These are phyloP conservation scores for Ambrosiella xylebori DNA, from an alignment of 2,329 filamentous ascomycete genomes.

Conservation along the genomic window DNA sequence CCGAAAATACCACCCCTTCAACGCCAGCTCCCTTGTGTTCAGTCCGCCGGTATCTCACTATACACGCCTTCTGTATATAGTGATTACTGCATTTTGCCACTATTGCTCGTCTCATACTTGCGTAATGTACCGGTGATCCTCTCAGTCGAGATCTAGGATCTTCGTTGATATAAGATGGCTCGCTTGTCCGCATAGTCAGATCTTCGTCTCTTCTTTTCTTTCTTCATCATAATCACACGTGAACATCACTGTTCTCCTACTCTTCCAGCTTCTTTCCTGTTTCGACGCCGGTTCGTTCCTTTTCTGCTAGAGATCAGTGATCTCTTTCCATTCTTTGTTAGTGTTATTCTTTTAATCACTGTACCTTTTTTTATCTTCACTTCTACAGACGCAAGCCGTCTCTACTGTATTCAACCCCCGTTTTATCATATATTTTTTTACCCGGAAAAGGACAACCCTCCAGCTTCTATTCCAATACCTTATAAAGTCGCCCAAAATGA, in stretches of 20 bases:
- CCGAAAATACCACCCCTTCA: not conserved
- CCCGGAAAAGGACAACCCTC: slow-evolving; percentile 4
- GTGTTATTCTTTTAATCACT: not conserved
- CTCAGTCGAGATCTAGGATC: not conserved
- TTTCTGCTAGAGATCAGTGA: slow-evolving; percentile 12
- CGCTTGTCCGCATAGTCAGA: not conserved
- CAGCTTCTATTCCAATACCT: not conserved
- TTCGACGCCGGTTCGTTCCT: slow-evolving; percentile 6
- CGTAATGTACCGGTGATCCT: not conserved
- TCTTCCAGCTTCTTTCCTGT: slow-evolving; percentile 1
- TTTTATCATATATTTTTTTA: not conserved
- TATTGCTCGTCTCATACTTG: not conserved
- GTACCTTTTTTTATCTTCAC: not conserved
- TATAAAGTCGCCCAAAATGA: slow-evolving; percentile 6
- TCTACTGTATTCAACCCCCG: not conserved
- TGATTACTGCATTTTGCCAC: not conserved
- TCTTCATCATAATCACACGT: not conserved
- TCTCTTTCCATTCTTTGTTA: slow-evolving; percentile 11
- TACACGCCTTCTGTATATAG: not conserved
- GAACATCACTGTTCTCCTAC: not conserved
- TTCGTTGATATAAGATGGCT: not conserved
- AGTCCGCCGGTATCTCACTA: too few relatives aligned
- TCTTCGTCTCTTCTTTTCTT: slow-evolving; percentile 1
- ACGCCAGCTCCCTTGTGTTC: too few relatives aligned
- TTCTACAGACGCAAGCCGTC: slow-evolving; percentile 10